Base-by-base conservation (phyloP, 352 stramenopile genomes). In the Globisporangium yorkense region DNA sequence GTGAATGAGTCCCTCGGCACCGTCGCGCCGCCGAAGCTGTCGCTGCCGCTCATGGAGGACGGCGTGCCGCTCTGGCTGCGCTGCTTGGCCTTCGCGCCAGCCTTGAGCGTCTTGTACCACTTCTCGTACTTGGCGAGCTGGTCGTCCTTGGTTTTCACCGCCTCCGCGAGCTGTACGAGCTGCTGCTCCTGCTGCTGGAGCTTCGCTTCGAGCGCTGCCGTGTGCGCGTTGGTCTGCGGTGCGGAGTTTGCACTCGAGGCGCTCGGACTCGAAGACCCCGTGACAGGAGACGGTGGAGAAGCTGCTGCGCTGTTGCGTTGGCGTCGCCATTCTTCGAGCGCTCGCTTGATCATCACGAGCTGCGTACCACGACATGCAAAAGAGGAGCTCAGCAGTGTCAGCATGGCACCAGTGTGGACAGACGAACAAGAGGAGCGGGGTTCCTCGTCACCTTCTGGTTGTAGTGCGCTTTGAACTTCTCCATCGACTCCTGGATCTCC, bases 321-420 rank as follows among this genome's bases (percentile, higher is more conserved):
- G 4, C 85, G 69, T 56, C 81, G 72, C 85, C 85, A 95, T 48
- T 95, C 85, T 72, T 95, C 85, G n/a, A 95, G 67, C n/a, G 85
- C 85, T 44, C 74, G 76, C 56, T 95, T 95, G 57, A 95, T 89
- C 80, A 92, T 89, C n/a, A 90, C 68, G 52, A 95, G 77, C 83
- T 94, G 52, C 4, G 18, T 57, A 33, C 29, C n/a, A n/a, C n/a
- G n/a, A n/a, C n/a, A n/a, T n/a, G n/a, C n/a, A n/a, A n/a, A n/a
- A n/a, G n/a, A n/a, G n/a, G n/a, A n/a, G 31, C 21, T 18, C 18
- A 45, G 8, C 31, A 35, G 8, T 35, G 5, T 35, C 13, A 16
- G 5, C 20, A 27, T 29, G 21, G 45, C 24, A 27, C 18, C 52
- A 21, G 45, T n/a, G n/a, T n/a, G n/a, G n/a, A n/a, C n/a, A n/a